Evolutionary conservation across 305 asterid genomes (phyloP).

Genomic region (Solanum hybrid): DNA sequence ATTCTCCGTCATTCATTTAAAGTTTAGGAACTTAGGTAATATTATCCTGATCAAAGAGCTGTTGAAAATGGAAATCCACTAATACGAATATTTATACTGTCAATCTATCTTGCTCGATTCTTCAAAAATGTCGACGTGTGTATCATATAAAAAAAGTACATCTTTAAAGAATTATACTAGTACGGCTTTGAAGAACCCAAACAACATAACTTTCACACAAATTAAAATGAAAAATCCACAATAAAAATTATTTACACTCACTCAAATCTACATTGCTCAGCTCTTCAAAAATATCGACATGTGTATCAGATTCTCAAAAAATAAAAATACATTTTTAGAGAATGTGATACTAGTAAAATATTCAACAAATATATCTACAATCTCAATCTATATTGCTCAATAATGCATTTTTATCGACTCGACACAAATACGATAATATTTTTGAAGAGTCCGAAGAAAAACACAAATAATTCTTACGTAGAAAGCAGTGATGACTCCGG

Average conservation of each 20-base stretch:
- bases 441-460: not conserved
- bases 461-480: slow-evolving; percentile 35
- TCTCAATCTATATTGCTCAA: not conserved
- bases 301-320: not conserved
- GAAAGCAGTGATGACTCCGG: slow-evolving; percentile 90
- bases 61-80: not conserved
- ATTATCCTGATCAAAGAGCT: not conserved
- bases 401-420: not conserved
- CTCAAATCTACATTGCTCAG: not conserved
- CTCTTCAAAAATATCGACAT: not conserved
- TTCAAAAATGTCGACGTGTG: not conserved
- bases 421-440: not conserved
- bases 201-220: not conserved
- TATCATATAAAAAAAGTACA: not conserved
- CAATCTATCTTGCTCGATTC: not conserved
- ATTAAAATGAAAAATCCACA: not conserved
- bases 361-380: not conserved
- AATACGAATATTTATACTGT: not conserved
- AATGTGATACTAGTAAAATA: not conserved
- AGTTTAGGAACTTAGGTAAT: not conserved
- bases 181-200: not conserved
- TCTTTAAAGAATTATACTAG: not conserved
- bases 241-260: not conserved
- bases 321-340: not conserved
- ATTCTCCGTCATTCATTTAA: not conserved